phyloP scores from a whole-genome alignment of 345 rosid species.

The Moricandia moricandioides region DNA sequence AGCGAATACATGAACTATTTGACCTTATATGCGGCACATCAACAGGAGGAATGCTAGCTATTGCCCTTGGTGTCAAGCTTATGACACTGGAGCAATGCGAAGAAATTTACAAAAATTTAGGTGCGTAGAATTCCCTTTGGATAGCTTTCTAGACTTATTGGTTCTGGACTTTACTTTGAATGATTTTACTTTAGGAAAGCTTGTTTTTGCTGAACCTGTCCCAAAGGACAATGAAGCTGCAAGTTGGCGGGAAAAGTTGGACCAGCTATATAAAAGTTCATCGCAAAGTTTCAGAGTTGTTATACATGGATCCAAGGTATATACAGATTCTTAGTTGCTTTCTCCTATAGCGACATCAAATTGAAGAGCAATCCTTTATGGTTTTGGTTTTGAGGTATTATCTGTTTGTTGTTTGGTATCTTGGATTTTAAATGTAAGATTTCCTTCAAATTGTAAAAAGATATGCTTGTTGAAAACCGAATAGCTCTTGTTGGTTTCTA shows the following conservation, averaged over 20 bases:
- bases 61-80: slow-evolving; percentile 91
- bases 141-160: slow-evolving; percentile 4
- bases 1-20: slow-evolving; percentile 90
- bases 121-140: slow-evolving; percentile 40
- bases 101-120: slow-evolving; percentile 97
- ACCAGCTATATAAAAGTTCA: slow-evolving; percentile 96
- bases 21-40: slow-evolving; percentile 99
- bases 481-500: slow-evolving; percentile 3
- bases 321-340: slow-evolving; percentile 8
- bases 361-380: slow-evolving; percentile 1
- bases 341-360: neutral
- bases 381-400: neutral
- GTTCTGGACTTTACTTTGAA: slow-evolving; percentile 27
- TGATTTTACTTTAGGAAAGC: slow-evolving; percentile 63
- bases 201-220: slow-evolving; percentile 93
- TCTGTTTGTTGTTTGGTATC: neutral
- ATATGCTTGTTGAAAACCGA: neutral
- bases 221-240: slow-evolving; percentile 98
- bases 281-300: slow-evolving; percentile 99
- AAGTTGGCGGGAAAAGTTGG: slow-evolving; percentile 97
- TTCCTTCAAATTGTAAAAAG: neutral
- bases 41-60: slow-evolving; percentile 98
- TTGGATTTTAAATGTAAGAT: neutral
- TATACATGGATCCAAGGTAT: slow-evolving; percentile 97
- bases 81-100: slow-evolving; percentile 88